A percentile compares a stretch with the other conserved stretches of the same genome.
phyloP scores from a whole-genome alignment of 192 early-diverging fungal genomes.

The Coemansia guatemalensis region DNA sequence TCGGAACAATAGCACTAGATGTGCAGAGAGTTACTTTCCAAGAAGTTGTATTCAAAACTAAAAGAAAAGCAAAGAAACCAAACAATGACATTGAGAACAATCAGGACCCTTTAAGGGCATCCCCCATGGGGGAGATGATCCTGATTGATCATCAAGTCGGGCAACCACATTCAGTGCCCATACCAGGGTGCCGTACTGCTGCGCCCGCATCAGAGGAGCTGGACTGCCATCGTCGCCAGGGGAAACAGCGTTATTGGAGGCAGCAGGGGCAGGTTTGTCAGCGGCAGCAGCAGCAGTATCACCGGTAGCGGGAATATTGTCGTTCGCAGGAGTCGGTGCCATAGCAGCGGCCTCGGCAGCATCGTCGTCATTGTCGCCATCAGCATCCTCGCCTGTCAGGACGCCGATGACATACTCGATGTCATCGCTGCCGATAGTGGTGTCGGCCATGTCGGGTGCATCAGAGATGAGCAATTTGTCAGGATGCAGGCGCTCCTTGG shows the following conservation, averaged over 20 bases:
- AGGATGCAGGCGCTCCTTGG: conserved; percentile 9
- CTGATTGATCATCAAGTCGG: too few species aligned
- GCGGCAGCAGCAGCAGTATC: too few species aligned
- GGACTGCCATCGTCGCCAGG: not conserved
- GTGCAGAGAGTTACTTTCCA: too few species aligned
- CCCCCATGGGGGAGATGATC: too few species aligned
- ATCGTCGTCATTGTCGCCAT: not conserved
- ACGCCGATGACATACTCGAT: conserved; percentile 7
- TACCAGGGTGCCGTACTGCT: not conserved
- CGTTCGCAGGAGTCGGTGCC: not conserved
- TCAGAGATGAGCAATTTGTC: not conserved
- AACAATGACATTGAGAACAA: too few species aligned
- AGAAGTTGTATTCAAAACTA: too few species aligned
- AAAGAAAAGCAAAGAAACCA: too few species aligned
- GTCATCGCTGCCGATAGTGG: conserved; percentile 2
- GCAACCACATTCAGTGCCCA: too few species aligned
- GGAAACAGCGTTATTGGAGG: not conserved
- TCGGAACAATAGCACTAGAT: too few species aligned
- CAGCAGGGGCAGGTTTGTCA: too few species aligned
- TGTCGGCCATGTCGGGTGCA: not conserved
- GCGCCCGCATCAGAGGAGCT: not conserved
- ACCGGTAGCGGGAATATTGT: too few species aligned
- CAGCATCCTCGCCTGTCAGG: not conserved
- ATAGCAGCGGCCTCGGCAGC: not conserved
- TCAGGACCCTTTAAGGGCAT: too few species aligned